These are phyloP conservation scores for Chrysoporthe deuterocubensis DNA, from an alignment of 2,329 filamentous ascomycete species.

Conservation along the genomic window DNA sequence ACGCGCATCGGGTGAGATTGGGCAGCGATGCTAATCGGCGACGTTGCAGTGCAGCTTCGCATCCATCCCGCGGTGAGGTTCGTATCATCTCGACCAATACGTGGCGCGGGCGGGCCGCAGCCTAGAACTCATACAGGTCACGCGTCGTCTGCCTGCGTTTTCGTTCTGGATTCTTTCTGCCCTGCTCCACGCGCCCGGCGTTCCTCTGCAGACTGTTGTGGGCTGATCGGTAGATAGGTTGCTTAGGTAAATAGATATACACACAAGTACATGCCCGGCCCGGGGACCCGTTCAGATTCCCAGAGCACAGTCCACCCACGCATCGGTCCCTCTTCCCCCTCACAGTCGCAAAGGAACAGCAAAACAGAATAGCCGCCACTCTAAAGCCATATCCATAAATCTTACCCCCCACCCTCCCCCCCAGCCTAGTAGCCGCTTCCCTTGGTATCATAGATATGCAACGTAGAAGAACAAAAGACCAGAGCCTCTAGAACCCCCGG, in stretches of 20 bases:
- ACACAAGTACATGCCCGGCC: too few species aligned
- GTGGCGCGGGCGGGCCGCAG: too few species aligned
- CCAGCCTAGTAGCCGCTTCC: conserved; percentile 19
- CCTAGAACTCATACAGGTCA: too few species aligned
- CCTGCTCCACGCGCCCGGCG: not conserved
- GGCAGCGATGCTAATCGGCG: too few species aligned
- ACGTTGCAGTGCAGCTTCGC: too few species aligned
- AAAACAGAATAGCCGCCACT: not conserved
- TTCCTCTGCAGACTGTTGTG: too few species aligned
- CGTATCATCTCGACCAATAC: not conserved
- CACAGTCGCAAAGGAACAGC: not conserved
- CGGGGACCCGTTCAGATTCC: not conserved
- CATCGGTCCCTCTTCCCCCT: not conserved
- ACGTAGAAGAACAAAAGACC: not conserved
- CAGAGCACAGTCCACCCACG: not conserved
- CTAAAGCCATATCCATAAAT: conserved; percentile 19
- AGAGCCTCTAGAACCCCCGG: not conserved
- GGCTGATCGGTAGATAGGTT: too few species aligned
- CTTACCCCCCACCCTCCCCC: not conserved
- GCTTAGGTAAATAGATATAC: too few species aligned
- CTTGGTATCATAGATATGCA: conserved; percentile 25
- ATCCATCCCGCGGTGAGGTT: not conserved
- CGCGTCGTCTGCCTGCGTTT: too few species aligned
- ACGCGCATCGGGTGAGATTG: too few species aligned
- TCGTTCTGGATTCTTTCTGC: too few species aligned